Base-by-base conservation (phyloP, 495 filamentous ascomycete genomes). In the Lichenothelia convexa region DNA sequence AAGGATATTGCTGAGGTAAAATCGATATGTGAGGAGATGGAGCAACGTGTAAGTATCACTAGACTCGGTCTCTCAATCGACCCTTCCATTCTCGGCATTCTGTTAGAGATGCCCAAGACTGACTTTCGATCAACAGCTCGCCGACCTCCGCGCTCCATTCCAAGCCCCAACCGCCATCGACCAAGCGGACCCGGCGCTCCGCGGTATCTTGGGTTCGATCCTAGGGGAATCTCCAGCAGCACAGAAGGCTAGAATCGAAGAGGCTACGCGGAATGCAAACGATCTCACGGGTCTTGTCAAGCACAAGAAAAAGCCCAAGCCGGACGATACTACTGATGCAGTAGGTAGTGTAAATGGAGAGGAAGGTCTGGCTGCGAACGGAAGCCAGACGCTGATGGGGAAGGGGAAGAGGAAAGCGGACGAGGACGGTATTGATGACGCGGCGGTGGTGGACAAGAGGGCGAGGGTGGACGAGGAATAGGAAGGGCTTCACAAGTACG, bases 21-120 rank as follows among this genome's bases (percentile, higher is more conserved):
- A 56, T 85, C 92, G 24, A 75, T 93, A 36, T 66, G 92, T 24
- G 67, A 64, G 27, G 84, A 93, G 46, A 87, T 93, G 82, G 75
- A 91, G 61, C 72, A 78, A 57, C 60, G 78, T 51, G 75, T 80
- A 63, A 65, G 63, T 2, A 29, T 13, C n/a, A n/a, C n/a, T n/a
- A n/a, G n/a, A n/a, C n/a, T n/a, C n/a, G n/a, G n/a, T n/a, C n/a
- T n/a, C n/a, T n/a, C n/a, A n/a, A n/a, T n/a, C n/a, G n/a, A n/a
- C n/a, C n/a, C n/a, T n/a, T n/a, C n/a, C n/a, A n/a, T n/a, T n/a
- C n/a, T n/a, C n/a, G n/a, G n/a, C n/a, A n/a, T n/a, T n/a, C n/a
- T n/a, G n/a, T n/a, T n/a, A n/a, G n/a, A n/a, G n/a, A n/a, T n/a
- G n/a, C n/a, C n/a, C n/a, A n/a, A n/a, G n/a, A n/a, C n/a, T 27